Evolutionary conservation across 306 rosid genomes (phyloP).

Genomic region (Medicago arabica): DNA sequence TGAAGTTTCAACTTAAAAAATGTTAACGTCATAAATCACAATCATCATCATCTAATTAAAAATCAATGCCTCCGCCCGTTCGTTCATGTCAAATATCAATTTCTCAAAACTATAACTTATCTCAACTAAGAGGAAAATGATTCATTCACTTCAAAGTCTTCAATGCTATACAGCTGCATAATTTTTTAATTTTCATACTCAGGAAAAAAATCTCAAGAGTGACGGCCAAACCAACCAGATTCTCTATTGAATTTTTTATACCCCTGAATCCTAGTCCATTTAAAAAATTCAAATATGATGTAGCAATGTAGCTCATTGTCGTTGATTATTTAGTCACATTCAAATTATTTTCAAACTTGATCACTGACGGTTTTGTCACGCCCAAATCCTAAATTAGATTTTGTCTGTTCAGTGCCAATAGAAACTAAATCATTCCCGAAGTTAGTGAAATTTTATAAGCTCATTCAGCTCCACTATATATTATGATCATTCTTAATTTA

Average conservation of each 20-base stretch:
- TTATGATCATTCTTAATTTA: no score
- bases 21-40: background rate
- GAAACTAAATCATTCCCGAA: conserved; percentile 60
- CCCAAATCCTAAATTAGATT: conserved; percentile 80
- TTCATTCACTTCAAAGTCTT: conserved; percentile 23
- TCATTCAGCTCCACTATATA: conserved; percentile 35
- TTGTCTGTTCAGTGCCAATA: conserved; percentile 51
- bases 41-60: conserved; percentile 9
- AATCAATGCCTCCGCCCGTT: background rate
- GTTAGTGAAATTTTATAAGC: conserved; percentile 54
- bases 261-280: conserved; percentile 24
- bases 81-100: conserved; percentile 14
- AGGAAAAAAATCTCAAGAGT: conserved; percentile 23
- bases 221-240: conserved; percentile 39
- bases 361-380: conserved; percentile 67
- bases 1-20: background rate
- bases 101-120: conserved; percentile 26
- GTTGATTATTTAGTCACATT: conserved; percentile 39
- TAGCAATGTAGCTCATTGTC: conserved; percentile 33
- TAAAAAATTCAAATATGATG: conserved; percentile 42
- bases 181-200: conserved; percentile 27
- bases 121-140: conserved; percentile 32
- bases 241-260: conserved; percentile 42
- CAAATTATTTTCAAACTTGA: conserved; percentile 51
- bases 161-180: conserved; percentile 47